A percentile compares a stretch with the other conserved stretches of the same genome.
These are phyloP conservation scores for Serendipita sp. DNA, from an alignment of 768 basidiomycete species.

Conservation along the genomic window DNA sequence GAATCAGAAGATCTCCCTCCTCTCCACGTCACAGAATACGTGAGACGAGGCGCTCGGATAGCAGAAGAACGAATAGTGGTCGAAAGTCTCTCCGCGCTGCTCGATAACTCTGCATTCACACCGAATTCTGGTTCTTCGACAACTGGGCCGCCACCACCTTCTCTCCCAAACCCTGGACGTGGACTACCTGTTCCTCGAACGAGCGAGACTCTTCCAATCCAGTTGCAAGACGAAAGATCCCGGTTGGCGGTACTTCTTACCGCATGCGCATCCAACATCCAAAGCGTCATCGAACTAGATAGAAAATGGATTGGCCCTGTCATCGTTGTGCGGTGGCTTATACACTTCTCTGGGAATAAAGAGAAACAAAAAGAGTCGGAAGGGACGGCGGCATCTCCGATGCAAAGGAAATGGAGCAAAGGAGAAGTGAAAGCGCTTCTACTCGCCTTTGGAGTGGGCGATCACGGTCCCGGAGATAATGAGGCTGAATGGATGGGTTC, in stretches of 20 bases:
- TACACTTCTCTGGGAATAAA: slow-evolving; percentile 14
- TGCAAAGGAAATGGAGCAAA: neutral
- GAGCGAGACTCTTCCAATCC: slow-evolving; percentile 26
- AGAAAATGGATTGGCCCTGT: slow-evolving; percentile 32
- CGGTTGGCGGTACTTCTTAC: slow-evolving; percentile 42
- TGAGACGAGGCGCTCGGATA: slow-evolving; percentile 54
- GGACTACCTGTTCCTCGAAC: slow-evolving; percentile 12
- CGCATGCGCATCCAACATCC: slow-evolving; percentile 37
- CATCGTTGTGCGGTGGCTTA: slow-evolving; percentile 49
- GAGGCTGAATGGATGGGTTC: neutral
- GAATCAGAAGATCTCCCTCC: slow-evolving; percentile 7
- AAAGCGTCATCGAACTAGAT: slow-evolving; percentile 31
- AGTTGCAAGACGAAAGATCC: slow-evolving; percentile 32
- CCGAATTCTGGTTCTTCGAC: neutral
- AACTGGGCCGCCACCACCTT: slow-evolving; percentile 17
- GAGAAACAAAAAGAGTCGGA: neutral
- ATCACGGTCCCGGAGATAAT: neutral
- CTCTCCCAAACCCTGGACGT: slow-evolving; percentile 18
- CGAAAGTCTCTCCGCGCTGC: slow-evolving; percentile 30
- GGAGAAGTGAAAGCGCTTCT: neutral
- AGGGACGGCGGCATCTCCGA: neutral
- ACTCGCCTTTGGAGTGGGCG: neutral
- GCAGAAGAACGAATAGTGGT: slow-evolving; percentile 42
- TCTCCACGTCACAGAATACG: slow-evolving; percentile 32
- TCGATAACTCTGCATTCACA: slow-evolving; percentile 16